These are phyloP conservation scores for Tulasnella sp. DNA, from an alignment of 768 basidiomycete species.

Conservation along the genomic window DNA sequence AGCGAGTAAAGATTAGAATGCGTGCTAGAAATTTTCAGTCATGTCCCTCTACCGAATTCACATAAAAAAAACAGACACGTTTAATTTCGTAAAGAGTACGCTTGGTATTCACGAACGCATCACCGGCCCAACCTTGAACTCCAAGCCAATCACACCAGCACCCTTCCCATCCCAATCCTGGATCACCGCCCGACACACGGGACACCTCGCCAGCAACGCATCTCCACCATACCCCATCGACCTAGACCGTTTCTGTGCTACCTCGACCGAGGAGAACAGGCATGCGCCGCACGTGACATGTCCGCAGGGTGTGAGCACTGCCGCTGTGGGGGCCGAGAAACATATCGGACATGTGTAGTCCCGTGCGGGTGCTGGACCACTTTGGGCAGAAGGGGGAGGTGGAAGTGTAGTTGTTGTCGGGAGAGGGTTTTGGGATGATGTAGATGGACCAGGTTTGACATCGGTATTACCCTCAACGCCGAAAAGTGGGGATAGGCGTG, in stretches of 20 bases:
- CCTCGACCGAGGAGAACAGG: conserved; percentile 60
- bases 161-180: conserved; percentile 62
- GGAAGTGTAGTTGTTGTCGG: too few species aligned
- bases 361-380: background rate
- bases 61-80: too few species aligned
- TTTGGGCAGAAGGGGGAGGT: too few species aligned
- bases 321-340: conserved; percentile 61
- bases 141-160: conserved; percentile 49
- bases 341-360: conserved; percentile 67
- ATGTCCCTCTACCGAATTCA: too few species aligned
- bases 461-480: too few species aligned
- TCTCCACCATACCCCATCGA: conserved; percentile 19
- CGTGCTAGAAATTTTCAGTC: too few species aligned
- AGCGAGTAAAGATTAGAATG: too few species aligned
- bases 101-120: background rate
- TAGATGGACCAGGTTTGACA: too few species aligned
- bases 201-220: conserved; percentile 36
- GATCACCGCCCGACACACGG: conserved; percentile 56
- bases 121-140: conserved; percentile 8
- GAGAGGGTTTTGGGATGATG: too few species aligned
- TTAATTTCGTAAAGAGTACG: too few species aligned
- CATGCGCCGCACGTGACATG: conserved; percentile 70
- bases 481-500: too few species aligned
- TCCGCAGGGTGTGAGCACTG: conserved; percentile 69
- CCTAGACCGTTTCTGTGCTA: conserved; percentile 40